phyloP scores from a whole-genome alignment of 768 basidiomycete genomes.

The Psilocybe tampanensis region DNA sequence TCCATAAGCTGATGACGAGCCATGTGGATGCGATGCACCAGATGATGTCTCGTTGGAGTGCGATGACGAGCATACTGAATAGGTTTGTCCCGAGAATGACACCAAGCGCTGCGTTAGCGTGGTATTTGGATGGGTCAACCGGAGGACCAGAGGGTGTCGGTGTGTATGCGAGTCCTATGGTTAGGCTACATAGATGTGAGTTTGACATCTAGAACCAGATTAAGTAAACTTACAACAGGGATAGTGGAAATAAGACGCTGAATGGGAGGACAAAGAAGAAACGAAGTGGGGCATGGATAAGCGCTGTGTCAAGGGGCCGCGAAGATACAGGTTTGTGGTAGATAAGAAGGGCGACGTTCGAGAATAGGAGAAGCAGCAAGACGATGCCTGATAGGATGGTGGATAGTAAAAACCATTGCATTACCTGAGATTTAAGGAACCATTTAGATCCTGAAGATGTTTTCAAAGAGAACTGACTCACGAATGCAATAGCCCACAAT shows the following conservation, averaged over 20 bases:
- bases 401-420: slow-evolving; percentile 75
- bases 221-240: slow-evolving; percentile 51
- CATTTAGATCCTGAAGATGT: slow-evolving; percentile 79
- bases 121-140: slow-evolving; percentile 54
- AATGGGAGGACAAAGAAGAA: slow-evolving; percentile 64
- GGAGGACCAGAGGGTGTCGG: slow-evolving; percentile 47
- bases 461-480: slow-evolving; percentile 73
- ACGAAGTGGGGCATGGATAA: slow-evolving; percentile 87
- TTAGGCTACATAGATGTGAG: slow-evolving; percentile 48
- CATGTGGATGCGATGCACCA: slow-evolving; percentile 78
- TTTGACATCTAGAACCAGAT: not conserved
- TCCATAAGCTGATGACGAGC: slow-evolving; percentile 71
- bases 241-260: slow-evolving; percentile 57
- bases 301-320: slow-evolving; percentile 74
- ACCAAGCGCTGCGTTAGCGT: slow-evolving; percentile 75
- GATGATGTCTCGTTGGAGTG: slow-evolving; percentile 65
- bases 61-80: slow-evolving; percentile 54
- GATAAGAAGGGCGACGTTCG: slow-evolving; percentile 75
- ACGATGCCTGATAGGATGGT: slow-evolving; percentile 76
- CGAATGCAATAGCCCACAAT: slow-evolving; percentile 14
- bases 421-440: slow-evolving; percentile 75
- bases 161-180: slow-evolving; percentile 63
- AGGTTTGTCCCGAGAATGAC: slow-evolving; percentile 68
- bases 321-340: slow-evolving; percentile 64
- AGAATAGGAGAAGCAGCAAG: slow-evolving; percentile 71